phyloP scores from a whole-genome alignment of 2,329 filamentous ascomycete genomes.

The Pestalotiopsis sp. region DNA sequence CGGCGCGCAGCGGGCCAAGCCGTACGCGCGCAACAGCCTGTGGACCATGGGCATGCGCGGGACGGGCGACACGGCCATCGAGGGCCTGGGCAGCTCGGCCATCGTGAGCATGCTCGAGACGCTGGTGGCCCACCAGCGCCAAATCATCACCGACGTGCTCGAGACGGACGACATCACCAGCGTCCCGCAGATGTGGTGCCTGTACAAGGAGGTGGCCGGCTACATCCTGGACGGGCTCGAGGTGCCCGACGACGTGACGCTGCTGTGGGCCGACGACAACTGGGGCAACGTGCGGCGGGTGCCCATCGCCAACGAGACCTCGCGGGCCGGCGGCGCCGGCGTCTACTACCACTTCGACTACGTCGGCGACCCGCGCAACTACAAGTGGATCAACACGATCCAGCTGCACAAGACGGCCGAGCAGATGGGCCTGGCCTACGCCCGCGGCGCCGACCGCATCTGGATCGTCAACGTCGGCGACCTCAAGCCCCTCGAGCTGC shows the following conservation, averaged over 20 bases:
- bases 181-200: slow-evolving; percentile 71
- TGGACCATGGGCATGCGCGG: slow-evolving; percentile 75
- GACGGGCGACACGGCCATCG: slow-evolving; percentile 65
- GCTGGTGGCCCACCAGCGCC: slow-evolving; percentile 62
- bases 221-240: slow-evolving; percentile 68
- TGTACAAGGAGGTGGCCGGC: slow-evolving; percentile 75
- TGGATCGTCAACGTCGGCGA: slow-evolving; percentile 71
- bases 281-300: slow-evolving; percentile 63
- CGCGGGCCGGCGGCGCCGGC: slow-evolving; percentile 57
- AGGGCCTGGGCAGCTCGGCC: slow-evolving; percentile 54
- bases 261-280: slow-evolving; percentile 68
- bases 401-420: slow-evolving; percentile 68
- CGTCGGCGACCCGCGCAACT: slow-evolving; percentile 61
- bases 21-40: slow-evolving; percentile 65
- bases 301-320: slow-evolving; percentile 56
- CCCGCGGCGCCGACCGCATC: slow-evolving; percentile 58
- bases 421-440: slow-evolving; percentile 65
- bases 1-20: slow-evolving; percentile 65
- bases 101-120: slow-evolving; percentile 63
- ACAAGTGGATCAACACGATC: slow-evolving; percentile 69
- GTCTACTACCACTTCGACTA: slow-evolving; percentile 59
- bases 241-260: slow-evolving; percentile 62
- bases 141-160: slow-evolving; percentile 60
- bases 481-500: slow-evolving; percentile 65
- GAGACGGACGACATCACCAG: slow-evolving; percentile 48